phyloP scores from a whole-genome alignment of 768 basidiomycete species.

The Mycena filopes region DNA sequence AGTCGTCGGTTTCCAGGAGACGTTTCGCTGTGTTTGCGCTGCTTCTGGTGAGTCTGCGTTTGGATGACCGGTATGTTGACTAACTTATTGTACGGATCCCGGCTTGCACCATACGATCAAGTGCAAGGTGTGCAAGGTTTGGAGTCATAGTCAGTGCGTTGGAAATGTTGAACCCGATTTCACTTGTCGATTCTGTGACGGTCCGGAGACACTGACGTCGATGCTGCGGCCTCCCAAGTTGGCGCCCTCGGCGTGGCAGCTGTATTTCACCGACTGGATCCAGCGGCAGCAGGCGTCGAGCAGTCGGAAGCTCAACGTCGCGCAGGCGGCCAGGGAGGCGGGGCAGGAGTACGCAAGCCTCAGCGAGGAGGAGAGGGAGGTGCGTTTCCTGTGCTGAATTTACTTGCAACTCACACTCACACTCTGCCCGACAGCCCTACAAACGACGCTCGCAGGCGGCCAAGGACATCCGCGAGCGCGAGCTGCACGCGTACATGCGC shows the following conservation, averaged over 20 bases:
- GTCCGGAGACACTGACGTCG: too few species aligned
- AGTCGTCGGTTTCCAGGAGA: not conserved
- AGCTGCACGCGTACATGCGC: conserved; percentile 86
- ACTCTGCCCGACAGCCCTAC: conserved; percentile 71
- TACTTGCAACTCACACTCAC: too few species aligned
- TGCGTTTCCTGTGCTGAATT: conserved; percentile 42
- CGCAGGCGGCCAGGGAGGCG: conserved; percentile 94
- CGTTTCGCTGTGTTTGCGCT: not conserved
- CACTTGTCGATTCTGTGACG: conserved; percentile 36
- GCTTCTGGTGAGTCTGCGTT: too few species aligned
- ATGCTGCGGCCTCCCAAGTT: conserved; percentile 89
- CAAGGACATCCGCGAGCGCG: conserved; percentile 87
- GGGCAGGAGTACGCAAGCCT: conserved; percentile 89
- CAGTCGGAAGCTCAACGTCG: conserved; percentile 90
- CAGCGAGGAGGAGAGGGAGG: conserved; percentile 85
- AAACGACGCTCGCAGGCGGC: conserved; percentile 84
- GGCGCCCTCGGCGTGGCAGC: conserved; percentile 95
- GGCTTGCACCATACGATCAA: not conserved
- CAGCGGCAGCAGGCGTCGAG: conserved; percentile 84
- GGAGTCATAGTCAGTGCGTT: not conserved
- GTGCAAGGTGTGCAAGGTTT: not conserved
- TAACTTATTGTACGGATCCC: too few species aligned
- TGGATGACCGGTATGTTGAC: too few species aligned
- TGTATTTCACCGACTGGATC: conserved; percentile 97
- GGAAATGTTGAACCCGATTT: not conserved